Conservation (phyloP, 139 green algal genomes). For the Astrephomene gubernaculifera region DNA sequence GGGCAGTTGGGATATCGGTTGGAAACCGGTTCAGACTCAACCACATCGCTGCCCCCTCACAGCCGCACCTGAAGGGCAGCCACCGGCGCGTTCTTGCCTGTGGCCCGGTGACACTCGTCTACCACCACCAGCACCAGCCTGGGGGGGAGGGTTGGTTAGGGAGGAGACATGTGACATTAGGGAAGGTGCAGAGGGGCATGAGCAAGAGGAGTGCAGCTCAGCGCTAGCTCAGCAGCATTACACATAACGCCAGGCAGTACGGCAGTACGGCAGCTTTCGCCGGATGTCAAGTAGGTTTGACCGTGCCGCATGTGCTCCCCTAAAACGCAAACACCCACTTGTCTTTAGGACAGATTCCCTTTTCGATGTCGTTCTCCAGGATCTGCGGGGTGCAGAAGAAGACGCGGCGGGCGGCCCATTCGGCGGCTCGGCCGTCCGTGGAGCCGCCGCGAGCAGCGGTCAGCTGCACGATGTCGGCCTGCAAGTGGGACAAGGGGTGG, state of each 20-base stretch:
- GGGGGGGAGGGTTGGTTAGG: no score
- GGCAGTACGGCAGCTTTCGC: no score
- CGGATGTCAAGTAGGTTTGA: no score
- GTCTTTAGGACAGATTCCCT: slow-evolving; percentile 53
- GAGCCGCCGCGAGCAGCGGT: background rate
- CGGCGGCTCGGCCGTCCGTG: background rate
- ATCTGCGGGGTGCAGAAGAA: slow-evolving; percentile 95
- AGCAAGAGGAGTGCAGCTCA: background rate
- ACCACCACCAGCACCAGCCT: slow-evolving; percentile 87
- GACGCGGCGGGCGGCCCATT: slow-evolving; percentile 69
- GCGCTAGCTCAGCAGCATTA: no score
- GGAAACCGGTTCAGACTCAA: no score
- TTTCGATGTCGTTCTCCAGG: slow-evolving; percentile 90
- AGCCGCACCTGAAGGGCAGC: background rate
- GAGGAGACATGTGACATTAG: background rate
- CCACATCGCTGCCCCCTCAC: no score
- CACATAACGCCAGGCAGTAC: no score
- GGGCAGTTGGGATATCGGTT: no score
- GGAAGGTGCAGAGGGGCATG: background rate
- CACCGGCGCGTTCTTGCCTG: slow-evolving; percentile 67
- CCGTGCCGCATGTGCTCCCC: no score
- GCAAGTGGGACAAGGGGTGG: background rate
- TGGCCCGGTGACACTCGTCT: slow-evolving; percentile 93
- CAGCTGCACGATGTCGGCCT: slow-evolving; percentile 42
- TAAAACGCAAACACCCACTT: background rate